phyloP scores from a whole-genome alignment of 2,329 filamentous ascomycete genomes.

The Microsporum audouinii region DNA sequence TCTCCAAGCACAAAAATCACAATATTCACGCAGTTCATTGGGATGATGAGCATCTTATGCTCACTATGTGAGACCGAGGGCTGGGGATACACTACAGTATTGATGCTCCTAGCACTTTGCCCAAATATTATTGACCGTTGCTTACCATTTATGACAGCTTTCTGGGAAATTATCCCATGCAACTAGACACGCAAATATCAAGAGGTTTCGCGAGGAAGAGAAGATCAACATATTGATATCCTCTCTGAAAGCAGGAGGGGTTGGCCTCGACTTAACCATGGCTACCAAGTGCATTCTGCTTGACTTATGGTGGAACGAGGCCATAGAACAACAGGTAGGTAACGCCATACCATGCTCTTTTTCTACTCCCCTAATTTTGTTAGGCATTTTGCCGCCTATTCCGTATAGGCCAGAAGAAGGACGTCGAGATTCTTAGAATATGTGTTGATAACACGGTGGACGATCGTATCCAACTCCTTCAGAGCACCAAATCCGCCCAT shows the following conservation, averaged over 20 bases:
- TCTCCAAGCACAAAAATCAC: constrained; percentile 44
- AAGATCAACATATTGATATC: constrained; percentile 42
- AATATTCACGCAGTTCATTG: constrained; percentile 49
- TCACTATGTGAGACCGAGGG: constrained; percentile 40
- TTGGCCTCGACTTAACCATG: constrained; percentile 49
- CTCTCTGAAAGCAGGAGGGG: constrained; percentile 46
- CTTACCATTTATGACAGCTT: constrained; percentile 23
- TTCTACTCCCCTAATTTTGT: constrained; percentile 10
- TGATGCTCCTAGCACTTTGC: neutral
- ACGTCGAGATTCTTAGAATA: constrained; percentile 49
- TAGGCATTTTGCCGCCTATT: constrained; percentile 48
- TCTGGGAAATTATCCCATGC: constrained; percentile 39
- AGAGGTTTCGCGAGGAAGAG: constrained; percentile 34
- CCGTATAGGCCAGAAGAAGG: constrained; percentile 52
- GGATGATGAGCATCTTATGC: constrained; percentile 41
- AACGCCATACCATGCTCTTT: constrained; percentile 24
- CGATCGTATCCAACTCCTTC: constrained; percentile 43
- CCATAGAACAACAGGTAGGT: constrained; percentile 48
- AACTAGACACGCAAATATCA: constrained; percentile 37
- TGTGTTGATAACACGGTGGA: constrained; percentile 49
- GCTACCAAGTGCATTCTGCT: constrained; percentile 48
- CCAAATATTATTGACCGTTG: neutral
- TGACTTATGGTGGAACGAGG: constrained; percentile 52
- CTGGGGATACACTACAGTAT: constrained; percentile 38
- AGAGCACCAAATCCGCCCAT: constrained; percentile 39